Conservation (phyloP, 2,329 filamentous ascomycete species). For the Chrysosphaeria jannelii region DNA sequence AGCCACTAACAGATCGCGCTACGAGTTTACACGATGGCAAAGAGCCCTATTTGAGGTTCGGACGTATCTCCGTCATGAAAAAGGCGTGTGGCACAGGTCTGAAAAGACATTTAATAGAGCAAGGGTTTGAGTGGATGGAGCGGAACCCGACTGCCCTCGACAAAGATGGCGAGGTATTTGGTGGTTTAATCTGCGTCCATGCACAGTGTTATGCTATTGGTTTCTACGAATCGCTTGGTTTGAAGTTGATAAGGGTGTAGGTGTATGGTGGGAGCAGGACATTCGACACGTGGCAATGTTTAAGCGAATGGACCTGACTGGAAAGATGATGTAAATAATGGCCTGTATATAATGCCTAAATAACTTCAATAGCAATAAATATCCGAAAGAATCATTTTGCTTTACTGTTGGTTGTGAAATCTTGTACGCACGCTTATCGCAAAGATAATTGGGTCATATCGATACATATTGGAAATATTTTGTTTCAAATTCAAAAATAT, state of each 20-base stretch:
- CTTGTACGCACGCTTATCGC: too few relatives aligned
- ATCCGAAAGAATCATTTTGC: too few relatives aligned
- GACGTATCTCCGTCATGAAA: conserved; percentile 39
- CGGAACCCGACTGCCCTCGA: conserved; percentile 26
- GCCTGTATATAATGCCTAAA: too few relatives aligned
- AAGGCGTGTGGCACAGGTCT: conserved; percentile 35
- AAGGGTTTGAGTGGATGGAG: conserved; percentile 35
- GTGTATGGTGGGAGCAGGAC: conserved; percentile 55
- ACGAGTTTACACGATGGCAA: conserved; percentile 24
- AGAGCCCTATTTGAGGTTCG: conserved; percentile 61
- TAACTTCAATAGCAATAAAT: too few relatives aligned
- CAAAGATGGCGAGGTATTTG: conserved; percentile 26
- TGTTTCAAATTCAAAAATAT: too few relatives aligned
- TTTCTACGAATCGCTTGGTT: conserved; percentile 44
- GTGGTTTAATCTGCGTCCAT: conserved; percentile 49
- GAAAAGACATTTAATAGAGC: conserved; percentile 32
- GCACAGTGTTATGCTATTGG: conserved; percentile 36
- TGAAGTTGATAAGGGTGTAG: conserved; percentile 43
- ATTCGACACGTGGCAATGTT: conserved; percentile 73
- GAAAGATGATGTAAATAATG: too few relatives aligned
- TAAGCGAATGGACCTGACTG: too few relatives aligned
- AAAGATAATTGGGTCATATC: too few relatives aligned
- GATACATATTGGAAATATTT: too few relatives aligned
- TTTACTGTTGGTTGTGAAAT: too few relatives aligned
- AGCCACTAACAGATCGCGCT: too few relatives aligned